Evolutionary conservation across 257 asterid genomes (phyloP).

Genomic region (Fraxinus pennsylvanica): DNA sequence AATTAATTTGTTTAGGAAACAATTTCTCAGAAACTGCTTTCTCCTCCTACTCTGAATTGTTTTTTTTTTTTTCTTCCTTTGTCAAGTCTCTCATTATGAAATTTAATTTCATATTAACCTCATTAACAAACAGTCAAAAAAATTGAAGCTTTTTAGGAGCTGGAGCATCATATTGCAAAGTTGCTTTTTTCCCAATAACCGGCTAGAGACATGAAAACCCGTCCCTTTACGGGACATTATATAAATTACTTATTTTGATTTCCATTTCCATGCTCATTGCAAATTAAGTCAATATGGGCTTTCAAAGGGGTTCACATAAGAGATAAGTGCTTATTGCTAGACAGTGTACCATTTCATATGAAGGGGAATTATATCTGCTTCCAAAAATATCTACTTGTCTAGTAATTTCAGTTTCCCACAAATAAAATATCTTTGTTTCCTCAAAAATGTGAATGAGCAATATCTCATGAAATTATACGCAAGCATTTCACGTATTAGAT

Average conservation of each 20-base stretch:
- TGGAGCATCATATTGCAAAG: not conserved
- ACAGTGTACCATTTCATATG: not conserved
- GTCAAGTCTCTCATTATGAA: not conserved
- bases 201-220: not conserved
- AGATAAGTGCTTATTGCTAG: not conserved
- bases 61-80: too few species aligned
- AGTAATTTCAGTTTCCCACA: not conserved
- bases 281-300: not conserved
- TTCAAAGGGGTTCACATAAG: not conserved
- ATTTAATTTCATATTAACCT: not conserved
- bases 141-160: not conserved
- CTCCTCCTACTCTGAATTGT: not conserved
- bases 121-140: not conserved
- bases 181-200: not conserved
- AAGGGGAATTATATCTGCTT: not conserved
- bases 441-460: not conserved
- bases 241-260: not conserved
- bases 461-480: not conserved
- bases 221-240: not conserved
- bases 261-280: not conserved
- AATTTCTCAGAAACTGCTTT: not conserved
- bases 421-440: not conserved
- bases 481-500: not conserved
- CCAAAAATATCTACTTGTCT: not conserved
- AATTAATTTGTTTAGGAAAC: not conserved